Percentiles rank a stretch among this genome's conserved stretches.
Conservation (phyloP, 352 stramenopile species). For the Phytophthora hibernalis region DNA sequence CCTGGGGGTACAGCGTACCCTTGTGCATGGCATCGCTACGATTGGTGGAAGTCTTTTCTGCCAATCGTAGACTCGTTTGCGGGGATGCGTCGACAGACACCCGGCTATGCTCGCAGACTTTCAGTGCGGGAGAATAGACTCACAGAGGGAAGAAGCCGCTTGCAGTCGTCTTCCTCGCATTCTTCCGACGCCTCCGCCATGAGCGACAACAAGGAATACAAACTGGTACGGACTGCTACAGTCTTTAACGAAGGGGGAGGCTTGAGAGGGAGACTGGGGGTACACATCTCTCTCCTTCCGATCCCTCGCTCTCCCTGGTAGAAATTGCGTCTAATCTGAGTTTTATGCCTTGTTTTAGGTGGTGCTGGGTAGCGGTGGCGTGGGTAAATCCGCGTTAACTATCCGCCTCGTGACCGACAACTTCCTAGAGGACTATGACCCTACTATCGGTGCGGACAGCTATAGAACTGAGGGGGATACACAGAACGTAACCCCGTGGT, state of each 20-base stretch:
- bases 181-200: constrained; percentile 34
- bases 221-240: constrained; percentile 53
- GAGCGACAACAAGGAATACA: constrained; percentile 86
- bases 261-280: neutral
- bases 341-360: constrained; percentile 46
- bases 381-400: constrained; percentile 93
- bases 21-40: constrained; percentile 19
- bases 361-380: constrained; percentile 90
- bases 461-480: neutral
- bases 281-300: neutral
- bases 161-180: constrained; percentile 14
- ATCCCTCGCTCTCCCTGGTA: neutral
- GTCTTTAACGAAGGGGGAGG: no score
- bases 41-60: constrained; percentile 45
- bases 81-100: constrained; percentile 12
- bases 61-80: constrained; percentile 22
- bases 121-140: constrained; percentile 42
- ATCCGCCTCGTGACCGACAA: constrained; percentile 93
- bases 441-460: constrained; percentile 80
- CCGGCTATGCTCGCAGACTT: constrained; percentile 33
- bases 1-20: neutral
- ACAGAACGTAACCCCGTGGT: neutral
- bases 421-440: constrained; percentile 94
- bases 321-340: neutral
- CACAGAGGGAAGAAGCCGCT: constrained; percentile 35